Base-by-base conservation (phyloP, 1,284 basidiomycete genomes). In the Marasmius tenuissimus region DNA sequence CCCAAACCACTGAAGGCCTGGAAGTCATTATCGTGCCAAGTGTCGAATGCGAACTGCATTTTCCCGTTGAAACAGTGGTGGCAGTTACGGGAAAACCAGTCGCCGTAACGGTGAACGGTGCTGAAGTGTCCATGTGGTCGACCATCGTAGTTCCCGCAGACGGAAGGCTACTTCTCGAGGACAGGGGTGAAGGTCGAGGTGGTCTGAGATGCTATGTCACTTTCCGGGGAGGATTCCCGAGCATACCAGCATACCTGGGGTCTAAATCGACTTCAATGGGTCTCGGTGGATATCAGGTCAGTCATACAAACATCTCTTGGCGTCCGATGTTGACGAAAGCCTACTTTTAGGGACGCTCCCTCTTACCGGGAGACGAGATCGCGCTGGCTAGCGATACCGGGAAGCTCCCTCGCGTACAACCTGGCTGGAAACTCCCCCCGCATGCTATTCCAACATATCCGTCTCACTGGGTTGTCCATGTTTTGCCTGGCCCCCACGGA, bases 231-330 rank as follows among this genome's bases (percentile, higher is more conserved):
- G 89, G 88, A 0, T 84, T 91, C 63, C 88, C 88, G 0, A 75
- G 78, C 33, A 75, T 90, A 4, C 81, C 85, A 0, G 11, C 63
- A 11, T 91, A 88, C 66, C 75, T 91, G 0, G 85, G 83, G 6
- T 88, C 86, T 1, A 87, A 86, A 71, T 83, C 83, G 2, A 86
- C 85, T 7, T 86, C 83, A 0, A 78, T 86, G 76, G 83, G 85
- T 4, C 65, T 85, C n/a, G 85, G 85, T 59, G 85, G 86, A 2
- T 86, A 85, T 68, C 86, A 85, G 70, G 83, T 80, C 42, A 45
- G 47, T 35, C 50, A 11, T n/a, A 18, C 20, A 12, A 12, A n/a
- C 16, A n/a, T 22, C 7, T 47, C n/a, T 18, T 61, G 47, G 27
- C 60, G 56, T 34, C 1, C n/a, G n/a, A 7, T 8, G 3, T 20